Conservation (phyloP, 2,329 filamentous ascomycete species). For the Metarhizium brunneum region DNA sequence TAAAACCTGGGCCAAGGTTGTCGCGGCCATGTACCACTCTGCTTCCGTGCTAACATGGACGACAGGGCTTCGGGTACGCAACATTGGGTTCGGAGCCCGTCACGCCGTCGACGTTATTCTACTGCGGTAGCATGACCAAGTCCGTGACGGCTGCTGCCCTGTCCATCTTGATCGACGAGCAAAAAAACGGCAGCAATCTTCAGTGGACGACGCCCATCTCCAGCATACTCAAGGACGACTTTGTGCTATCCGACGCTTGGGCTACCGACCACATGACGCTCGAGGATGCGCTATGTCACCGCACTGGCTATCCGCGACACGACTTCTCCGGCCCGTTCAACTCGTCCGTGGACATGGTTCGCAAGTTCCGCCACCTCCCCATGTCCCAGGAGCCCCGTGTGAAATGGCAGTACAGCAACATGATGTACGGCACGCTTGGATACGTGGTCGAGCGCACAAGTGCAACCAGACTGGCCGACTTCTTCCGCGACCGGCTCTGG, state of each 20-base stretch:
- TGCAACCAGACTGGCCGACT: slow-evolving; percentile 23
- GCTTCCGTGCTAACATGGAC: slow-evolving; percentile 2
- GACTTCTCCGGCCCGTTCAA: slow-evolving; percentile 16
- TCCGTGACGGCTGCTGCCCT: slow-evolving; percentile 40
- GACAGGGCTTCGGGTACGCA: slow-evolving; percentile 32
- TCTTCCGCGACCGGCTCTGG: slow-evolving; percentile 30
- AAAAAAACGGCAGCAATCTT: slow-evolving; percentile 28
- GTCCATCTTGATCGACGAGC: slow-evolving; percentile 35
- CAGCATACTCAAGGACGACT: slow-evolving; percentile 34
- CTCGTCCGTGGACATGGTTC: slow-evolving; percentile 12
- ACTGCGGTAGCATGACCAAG: slow-evolving; percentile 44
- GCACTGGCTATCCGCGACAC: slow-evolving; percentile 36
- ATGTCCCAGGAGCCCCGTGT: slow-evolving; percentile 32
- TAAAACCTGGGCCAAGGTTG: slow-evolving; percentile 23
- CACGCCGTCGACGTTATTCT: slow-evolving; percentile 39
- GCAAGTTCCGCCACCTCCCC: slow-evolving; percentile 32
- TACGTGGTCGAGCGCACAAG: slow-evolving; percentile 31
- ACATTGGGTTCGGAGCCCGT: slow-evolving; percentile 24
- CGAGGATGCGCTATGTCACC: slow-evolving; percentile 40
- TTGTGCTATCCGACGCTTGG: slow-evolving; percentile 32
- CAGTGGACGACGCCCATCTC: slow-evolving; percentile 36
- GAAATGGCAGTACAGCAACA: slow-evolving; percentile 36
- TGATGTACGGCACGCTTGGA: slow-evolving; percentile 34
- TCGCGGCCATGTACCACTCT: background rate
- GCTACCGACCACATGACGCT: slow-evolving; percentile 37